A percentile compares a stretch with the other conserved stretches of the same genome.
phyloP scores from a whole-genome alignment of 1,139 yeast genomes.

The Insectozyma bohioensis region DNA sequence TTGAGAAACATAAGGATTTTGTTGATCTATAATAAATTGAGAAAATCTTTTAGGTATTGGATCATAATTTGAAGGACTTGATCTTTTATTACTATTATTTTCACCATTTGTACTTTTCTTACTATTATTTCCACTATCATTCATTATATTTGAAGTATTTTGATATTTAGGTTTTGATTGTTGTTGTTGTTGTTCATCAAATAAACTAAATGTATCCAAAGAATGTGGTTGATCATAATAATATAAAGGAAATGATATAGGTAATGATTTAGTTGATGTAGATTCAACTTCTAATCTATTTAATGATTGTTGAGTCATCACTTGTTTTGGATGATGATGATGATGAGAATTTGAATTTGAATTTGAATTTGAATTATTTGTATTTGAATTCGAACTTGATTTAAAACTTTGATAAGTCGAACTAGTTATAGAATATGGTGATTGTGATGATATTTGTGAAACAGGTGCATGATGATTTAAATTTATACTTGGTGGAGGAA shows the following conservation, averaged over 20 bases:
- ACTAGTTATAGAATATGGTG: no score
- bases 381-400: no score
- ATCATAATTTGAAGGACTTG: conserved; percentile 17
- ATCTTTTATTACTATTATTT: not conserved
- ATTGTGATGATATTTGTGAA: not conserved
- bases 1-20: conserved; percentile 27
- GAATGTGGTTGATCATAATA: conserved; percentile 21
- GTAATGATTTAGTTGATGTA: conserved; percentile 30
- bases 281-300: conserved; percentile 32
- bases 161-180: not conserved
- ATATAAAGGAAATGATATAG: conserved; percentile 36
- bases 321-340: no score
- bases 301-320: conserved; percentile 14
- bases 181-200: conserved; percentile 4
- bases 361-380: no score
- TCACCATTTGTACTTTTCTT: not conserved
- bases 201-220: conserved; percentile 32
- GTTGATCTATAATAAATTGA: conserved; percentile 42
- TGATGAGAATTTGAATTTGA: no score
- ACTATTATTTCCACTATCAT: no score
- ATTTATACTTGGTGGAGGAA: conserved; percentile 1
- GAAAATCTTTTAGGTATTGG: conserved; percentile 46
- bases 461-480: no score
- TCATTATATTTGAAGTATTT: no score
- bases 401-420: no score